Evolutionary conservation across 1,284 basidiomycete species (phyloP).

Genomic region (Entoloma clypeatum): DNA sequence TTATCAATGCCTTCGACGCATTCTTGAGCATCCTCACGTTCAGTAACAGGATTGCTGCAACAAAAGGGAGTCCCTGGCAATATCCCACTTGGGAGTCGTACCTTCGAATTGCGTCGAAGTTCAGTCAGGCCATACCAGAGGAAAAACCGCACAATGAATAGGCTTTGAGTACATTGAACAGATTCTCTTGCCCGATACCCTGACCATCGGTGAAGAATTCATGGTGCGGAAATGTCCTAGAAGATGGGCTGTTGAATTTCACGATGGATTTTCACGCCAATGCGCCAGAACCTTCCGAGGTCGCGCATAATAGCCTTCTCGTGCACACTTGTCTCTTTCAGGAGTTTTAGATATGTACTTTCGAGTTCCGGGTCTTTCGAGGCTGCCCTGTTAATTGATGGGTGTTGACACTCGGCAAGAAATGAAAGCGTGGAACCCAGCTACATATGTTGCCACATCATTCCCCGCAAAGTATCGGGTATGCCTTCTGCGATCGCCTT

Average conservation of each 20-base stretch:
- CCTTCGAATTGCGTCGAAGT: constrained; percentile 34
- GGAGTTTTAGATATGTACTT: constrained; percentile 74
- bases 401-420: constrained; percentile 9
- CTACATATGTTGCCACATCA: constrained; percentile 99
- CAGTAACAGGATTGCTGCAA: constrained; percentile 89
- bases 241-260: not conserved
- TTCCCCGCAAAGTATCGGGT: constrained; percentile 81
- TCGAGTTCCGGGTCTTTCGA: constrained; percentile 91
- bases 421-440: constrained; percentile 8
- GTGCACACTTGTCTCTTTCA: constrained; percentile 83
- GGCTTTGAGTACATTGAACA: constrained; percentile 97
- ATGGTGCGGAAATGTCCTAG: constrained; percentile 94
- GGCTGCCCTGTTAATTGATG: constrained; percentile 55
- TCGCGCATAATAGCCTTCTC: constrained; percentile 95
- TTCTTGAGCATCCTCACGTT: constrained; percentile 57
- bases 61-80: constrained; percentile 94
- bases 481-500: constrained; percentile 92
- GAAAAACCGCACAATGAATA: constrained; percentile 72
- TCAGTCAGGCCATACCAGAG: not conserved
- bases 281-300: constrained; percentile 76
- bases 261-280: constrained; percentile 1
- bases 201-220: constrained; percentile 91
- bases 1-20: constrained; percentile 6
- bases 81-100: constrained; percentile 96
- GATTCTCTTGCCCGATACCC: constrained; percentile 92